These are phyloP conservation scores for Rubia balearica DNA, from an alignment of 305 asterid species.

Conservation along the genomic window DNA sequence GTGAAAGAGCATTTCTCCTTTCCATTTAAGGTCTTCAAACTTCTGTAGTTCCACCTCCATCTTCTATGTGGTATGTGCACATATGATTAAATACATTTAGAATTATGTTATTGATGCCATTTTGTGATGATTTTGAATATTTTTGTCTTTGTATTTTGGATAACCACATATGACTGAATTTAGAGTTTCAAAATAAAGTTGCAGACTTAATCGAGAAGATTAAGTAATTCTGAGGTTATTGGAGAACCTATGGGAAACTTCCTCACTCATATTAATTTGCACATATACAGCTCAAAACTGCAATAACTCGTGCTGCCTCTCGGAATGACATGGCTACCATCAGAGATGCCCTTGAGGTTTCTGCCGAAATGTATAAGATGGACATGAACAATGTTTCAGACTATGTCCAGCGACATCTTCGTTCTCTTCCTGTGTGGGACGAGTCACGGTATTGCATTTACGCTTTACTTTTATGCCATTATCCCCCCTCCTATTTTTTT, in stretches of 20 bases:
- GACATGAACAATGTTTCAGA: constrained; percentile 74
- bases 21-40: neutral
- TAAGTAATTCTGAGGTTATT: constrained; percentile 7
- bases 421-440: constrained; percentile 87
- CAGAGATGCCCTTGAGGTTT: constrained; percentile 97
- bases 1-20: neutral
- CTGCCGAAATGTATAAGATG: constrained; percentile 88
- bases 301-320: constrained; percentile 72
- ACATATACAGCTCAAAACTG: constrained; percentile 75
- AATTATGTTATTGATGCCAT: neutral
- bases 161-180: neutral
- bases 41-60: neutral
- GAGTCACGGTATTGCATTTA: constrained; percentile 73
- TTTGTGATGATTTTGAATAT: constrained; percentile 2
- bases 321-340: constrained; percentile 93
- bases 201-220: constrained; percentile 12
- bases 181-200: neutral
- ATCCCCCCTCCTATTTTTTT: neutral
- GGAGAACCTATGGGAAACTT: constrained; percentile 12
- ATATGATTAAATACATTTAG: neutral
- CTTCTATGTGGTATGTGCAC: neutral
- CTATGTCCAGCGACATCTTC: constrained; percentile 83
- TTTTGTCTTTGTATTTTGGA: neutral
- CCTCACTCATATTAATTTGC: constrained; percentile 17
- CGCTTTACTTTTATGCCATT: neutral